Percentiles rank a stretch among this genome's conserved stretches.
These are phyloP conservation scores for Aureobasidium sp. DNA, from an alignment of 2,329 filamentous ascomycete species.

Conservation along the genomic window DNA sequence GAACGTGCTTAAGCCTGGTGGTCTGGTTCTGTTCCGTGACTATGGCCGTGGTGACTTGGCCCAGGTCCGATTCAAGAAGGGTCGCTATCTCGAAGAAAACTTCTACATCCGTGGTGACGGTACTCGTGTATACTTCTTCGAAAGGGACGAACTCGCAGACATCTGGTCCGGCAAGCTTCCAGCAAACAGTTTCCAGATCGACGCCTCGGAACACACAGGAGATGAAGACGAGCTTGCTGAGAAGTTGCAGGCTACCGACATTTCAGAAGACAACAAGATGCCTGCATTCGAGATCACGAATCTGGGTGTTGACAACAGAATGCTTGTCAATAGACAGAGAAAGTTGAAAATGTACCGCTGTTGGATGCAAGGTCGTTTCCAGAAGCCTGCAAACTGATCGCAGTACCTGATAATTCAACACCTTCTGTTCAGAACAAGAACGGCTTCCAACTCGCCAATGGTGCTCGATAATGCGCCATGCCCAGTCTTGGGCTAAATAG, in stretches of 20 bases:
- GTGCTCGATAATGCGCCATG: neutral
- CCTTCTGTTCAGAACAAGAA: neutral
- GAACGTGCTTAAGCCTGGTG: conserved; percentile 78
- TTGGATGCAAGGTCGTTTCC: conserved; percentile 73
- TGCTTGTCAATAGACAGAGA: conserved; percentile 85
- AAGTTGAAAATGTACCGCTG: conserved; percentile 98
- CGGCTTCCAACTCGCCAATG: no score
- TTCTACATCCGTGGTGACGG: conserved; percentile 96
- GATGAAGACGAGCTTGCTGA: conserved; percentile 16
- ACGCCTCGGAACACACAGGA: conserved; percentile 19
- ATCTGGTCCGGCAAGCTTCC: conserved; percentile 59
- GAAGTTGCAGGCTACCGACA: conserved; percentile 15
- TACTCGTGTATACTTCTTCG: conserved; percentile 96
- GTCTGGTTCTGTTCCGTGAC: conserved; percentile 90
- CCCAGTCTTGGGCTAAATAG: no score
- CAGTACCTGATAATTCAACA: neutral
- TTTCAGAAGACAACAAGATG: conserved; percentile 12
- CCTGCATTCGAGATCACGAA: conserved; percentile 59
- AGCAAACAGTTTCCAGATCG: conserved; percentile 24
- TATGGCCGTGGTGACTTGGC: conserved; percentile 93
- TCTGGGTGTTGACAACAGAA: conserved; percentile 74
- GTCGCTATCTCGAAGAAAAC: conserved; percentile 87
- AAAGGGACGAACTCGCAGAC: conserved; percentile 66
- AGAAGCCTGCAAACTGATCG: conserved; percentile 41
- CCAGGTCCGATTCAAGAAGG: conserved; percentile 95